Evolutionary conservation across 257 asterid genomes (phyloP), one percentile per base, ranked within the genome.

Genomic region (Solanum bulbocastanum): DNA sequence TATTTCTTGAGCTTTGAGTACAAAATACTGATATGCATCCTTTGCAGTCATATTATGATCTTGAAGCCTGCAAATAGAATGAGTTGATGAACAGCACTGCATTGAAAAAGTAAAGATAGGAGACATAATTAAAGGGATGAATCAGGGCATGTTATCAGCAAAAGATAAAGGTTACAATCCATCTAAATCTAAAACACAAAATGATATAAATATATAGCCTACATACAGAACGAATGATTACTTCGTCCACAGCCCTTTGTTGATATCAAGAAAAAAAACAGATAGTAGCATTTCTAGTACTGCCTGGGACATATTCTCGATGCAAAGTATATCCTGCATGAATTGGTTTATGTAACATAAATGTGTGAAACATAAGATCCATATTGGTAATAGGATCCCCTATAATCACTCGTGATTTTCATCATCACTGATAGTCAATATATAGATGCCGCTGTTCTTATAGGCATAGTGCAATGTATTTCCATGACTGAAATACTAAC

Each of bases 1-100:
- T 87, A 96, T 93, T 89, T 96, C 92, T 92, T 96, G 99, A 90
- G 98, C 99, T 94, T 91, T 93, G 92, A 96, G 96, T 49, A 95
- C 99, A 83, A 96, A 96, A 92, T 96, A 95, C 87, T 93, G 92
- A 86, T 96, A 95, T 86, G 98, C 99, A 79, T 94, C 98, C 82
- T 92, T 94, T 86, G 91, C 91, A 30, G 98, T 94, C 98, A 94
- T 94, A 37, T 94, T 94, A 88, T 88, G 95, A 86, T 93, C 96
- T 88, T 91, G 90, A 89, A 96, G 98, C 99, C 99, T 96, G 95
- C 91, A 91, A 37, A 88, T 81, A 37, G 78, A 58, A 87, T 84
- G 62, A 73, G 71, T 46, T 88, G 56, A 75, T 87, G 82, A 87
- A 49, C 52, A 87, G 62, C 84, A 56, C 60, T 16, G 37, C n/a